Evolutionary conservation across 352 stramenopile species (phyloP).

Genomic region (Plasmopara halstedii): DNA sequence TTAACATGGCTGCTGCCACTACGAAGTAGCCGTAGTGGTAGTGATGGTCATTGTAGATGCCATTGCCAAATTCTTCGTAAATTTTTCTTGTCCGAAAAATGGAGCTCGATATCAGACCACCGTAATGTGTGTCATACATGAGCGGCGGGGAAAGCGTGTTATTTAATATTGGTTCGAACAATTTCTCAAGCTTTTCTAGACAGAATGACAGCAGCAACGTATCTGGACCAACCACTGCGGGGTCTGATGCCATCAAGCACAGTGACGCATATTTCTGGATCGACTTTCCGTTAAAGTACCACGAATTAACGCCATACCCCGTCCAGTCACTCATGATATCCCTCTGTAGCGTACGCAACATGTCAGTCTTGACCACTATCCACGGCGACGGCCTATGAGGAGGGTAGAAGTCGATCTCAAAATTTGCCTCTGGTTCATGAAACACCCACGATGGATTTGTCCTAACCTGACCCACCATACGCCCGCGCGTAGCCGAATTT

Average conservation of each 20-base stretch:
- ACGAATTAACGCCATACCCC: conserved; percentile 32
- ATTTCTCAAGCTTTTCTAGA: conserved; percentile 43
- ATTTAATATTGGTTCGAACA: conserved; percentile 51
- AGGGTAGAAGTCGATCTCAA: conserved; percentile 53
- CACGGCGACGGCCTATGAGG: conserved; percentile 18
- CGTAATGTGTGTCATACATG: conserved; percentile 62
- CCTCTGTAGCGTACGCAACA: conserved; percentile 31
- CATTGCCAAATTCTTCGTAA: conserved; percentile 68
- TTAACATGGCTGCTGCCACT: conserved; percentile 49
- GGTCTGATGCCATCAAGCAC: conserved; percentile 58
- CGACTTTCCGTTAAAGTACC: conserved; percentile 75
- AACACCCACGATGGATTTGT: conserved; percentile 37
- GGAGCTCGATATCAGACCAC: conserved; percentile 37
- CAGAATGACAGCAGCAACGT: conserved; percentile 37
- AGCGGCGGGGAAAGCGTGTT: conserved; percentile 44
- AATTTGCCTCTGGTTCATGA: conserved; percentile 35
- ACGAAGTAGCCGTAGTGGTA: conserved; percentile 81
- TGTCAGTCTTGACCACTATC: conserved; percentile 33
- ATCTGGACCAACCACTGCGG: conserved; percentile 35
- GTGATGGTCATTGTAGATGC: conserved; percentile 80
- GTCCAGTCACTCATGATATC: conserved; percentile 55
- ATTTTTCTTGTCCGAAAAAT: conserved; percentile 40
- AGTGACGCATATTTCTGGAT: conserved; percentile 78
- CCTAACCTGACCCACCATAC: conserved; percentile 39
- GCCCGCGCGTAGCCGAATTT: conserved; percentile 44